Conservation (phyloP, 805 yeast genomes). For the Nakazawaea ishiwadae region DNA sequence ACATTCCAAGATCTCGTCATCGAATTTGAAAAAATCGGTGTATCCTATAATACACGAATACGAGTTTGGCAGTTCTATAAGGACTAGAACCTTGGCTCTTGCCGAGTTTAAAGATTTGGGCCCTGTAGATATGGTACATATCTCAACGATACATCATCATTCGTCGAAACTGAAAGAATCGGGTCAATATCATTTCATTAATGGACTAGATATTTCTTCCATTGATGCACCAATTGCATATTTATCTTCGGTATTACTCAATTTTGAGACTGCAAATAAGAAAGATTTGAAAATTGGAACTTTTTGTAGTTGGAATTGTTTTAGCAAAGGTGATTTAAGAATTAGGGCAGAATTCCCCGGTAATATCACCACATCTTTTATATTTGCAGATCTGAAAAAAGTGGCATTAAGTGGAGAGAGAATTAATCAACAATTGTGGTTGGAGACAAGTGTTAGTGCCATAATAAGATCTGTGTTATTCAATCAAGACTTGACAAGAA, state of each 20-base stretch:
- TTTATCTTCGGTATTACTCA: conserved; percentile 39
- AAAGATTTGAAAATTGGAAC: conserved; percentile 39
- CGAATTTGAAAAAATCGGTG: conserved; percentile 10
- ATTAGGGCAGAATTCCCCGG: conserved; percentile 54
- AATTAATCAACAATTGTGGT: conserved; percentile 42
- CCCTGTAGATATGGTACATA: conserved; percentile 66
- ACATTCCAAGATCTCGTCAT: conserved; percentile 11
- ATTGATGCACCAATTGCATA: conserved; percentile 53
- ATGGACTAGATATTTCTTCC: conserved; percentile 50
- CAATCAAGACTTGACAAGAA: conserved; percentile 49
- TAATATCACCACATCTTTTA: conserved; percentile 36
- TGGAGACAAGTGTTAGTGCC: conserved; percentile 54
- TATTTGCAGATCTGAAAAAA: conserved; percentile 45
- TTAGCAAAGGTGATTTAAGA: conserved; percentile 69
- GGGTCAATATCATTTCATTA: conserved; percentile 50
- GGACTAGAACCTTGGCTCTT: conserved; percentile 40
- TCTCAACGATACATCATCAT: conserved; percentile 39
- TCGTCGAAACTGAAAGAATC: conserved; percentile 37
- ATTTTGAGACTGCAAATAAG: conserved; percentile 26
- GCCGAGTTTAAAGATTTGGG: conserved; percentile 53
- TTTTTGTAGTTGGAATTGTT: conserved; percentile 68
- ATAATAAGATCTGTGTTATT: conserved; percentile 51
- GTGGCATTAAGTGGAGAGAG: conserved; percentile 55
- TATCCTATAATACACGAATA: conserved; percentile 38
- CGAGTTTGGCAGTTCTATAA: conserved; percentile 48